Evolutionary conservation across 1,284 basidiomycete genomes (phyloP), one percentile per base, ranked within the genome.

Genomic region (Chalciporus sp.): DNA sequence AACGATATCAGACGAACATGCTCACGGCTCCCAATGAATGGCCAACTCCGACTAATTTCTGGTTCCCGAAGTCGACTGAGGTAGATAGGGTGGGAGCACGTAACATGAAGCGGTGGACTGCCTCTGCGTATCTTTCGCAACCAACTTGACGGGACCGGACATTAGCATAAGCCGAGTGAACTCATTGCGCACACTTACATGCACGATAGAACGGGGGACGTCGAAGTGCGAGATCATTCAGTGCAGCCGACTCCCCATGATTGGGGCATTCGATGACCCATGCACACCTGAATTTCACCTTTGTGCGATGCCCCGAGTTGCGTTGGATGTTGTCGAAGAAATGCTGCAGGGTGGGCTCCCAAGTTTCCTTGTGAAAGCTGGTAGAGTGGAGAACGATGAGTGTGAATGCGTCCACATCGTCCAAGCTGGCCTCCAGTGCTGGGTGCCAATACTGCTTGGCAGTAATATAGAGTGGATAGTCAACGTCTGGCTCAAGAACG

Each of bases 281-380:
- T 14, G 77, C 80, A 51, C 77, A 81, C 35, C 74, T 72, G 45
- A 82, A 73, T 49, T 73, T 76, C 11, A 73, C 63, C 9, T 44
- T 45, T 31, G 53, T 63, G 20, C 56, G 60, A 33, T 59, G 40
- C 40, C 58, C 56, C 26, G 56, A 46, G n/a, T 66, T 61, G 17
- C 68, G 20, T 7, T 42, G 49, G 35, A 58, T 7, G 42, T 49
- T 33, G 4, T 62, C 42, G 7, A 69, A 62, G 42, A 71, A 14
- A 43, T 56, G 45, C 7, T 42, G 61, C 16, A 86, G 58, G 3
- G 78, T 76, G 2, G 85, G 82, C 58, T 84, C 81, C 84, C 83
- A 86, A 2, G 77, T 82, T 66, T 86, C 84, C 63, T 86, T 86
- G 70, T 84, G 83, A 61, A 83, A 85, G 62, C 83, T 83, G 2